phyloP scores from a whole-genome alignment of 2,329 filamentous ascomycete species.

The Emergomyces orientalis region DNA sequence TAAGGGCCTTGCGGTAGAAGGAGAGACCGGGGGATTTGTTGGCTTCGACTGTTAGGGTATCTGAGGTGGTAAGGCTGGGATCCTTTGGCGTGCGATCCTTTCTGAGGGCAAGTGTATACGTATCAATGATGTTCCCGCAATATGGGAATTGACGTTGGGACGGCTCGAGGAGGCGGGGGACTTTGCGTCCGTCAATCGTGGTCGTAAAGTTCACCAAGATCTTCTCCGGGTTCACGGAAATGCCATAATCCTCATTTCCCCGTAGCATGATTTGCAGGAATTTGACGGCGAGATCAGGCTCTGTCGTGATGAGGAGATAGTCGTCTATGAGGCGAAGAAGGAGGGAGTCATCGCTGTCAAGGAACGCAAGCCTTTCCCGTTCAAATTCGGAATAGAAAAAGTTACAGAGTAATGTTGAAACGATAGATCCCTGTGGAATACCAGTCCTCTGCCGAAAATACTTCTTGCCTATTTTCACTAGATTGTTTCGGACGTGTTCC shows the following conservation, averaged over 20 bases:
- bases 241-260: constrained; percentile 70
- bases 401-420: constrained; percentile 83
- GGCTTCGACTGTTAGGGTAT: constrained; percentile 71
- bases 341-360: constrained; percentile 45
- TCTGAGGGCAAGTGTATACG: constrained; percentile 60
- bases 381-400: constrained; percentile 94
- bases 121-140: constrained; percentile 73
- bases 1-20: constrained; percentile 69
- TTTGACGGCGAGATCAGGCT: constrained; percentile 53
- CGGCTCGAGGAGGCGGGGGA: constrained; percentile 42
- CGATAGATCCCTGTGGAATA: constrained; percentile 84
- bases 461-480: constrained; percentile 80
- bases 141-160: constrained; percentile 59
- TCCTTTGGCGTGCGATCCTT: constrained; percentile 52
- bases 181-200: constrained; percentile 43
- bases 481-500: constrained; percentile 73
- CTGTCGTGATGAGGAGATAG: constrained; percentile 76
- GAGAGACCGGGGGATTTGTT: constrained; percentile 62
- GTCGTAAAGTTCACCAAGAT: constrained; percentile 76
- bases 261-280: constrained; percentile 75
- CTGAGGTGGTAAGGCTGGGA: constrained; percentile 50
- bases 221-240: constrained; percentile 66
- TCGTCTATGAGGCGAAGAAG: constrained; percentile 83
- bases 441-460: constrained; percentile 80
- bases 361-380: constrained; percentile 56